Conservation (phyloP, 352 stramenopile genomes). For the Globisporangium nunn region DNA sequence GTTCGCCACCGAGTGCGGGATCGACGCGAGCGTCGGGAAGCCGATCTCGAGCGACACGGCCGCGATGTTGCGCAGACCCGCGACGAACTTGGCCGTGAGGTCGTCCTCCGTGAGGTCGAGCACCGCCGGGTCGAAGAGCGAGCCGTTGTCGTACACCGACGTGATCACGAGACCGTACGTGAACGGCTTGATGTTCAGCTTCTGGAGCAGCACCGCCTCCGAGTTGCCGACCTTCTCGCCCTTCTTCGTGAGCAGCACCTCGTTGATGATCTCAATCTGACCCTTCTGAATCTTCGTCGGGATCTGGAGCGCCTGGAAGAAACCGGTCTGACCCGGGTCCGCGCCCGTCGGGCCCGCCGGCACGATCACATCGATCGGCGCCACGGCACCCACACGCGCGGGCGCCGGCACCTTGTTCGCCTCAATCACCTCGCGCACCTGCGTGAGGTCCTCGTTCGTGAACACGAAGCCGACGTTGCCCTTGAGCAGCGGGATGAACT, state of each 20-base stretch:
- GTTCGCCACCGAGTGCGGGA: conserved; percentile 98
- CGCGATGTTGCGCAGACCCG: conserved; percentile 91
- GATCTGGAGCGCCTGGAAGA: conserved; percentile 99
- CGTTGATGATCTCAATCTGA: conserved; percentile 99
- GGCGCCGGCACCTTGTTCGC: conserved; percentile 93
- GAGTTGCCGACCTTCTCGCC: conserved; percentile 98
- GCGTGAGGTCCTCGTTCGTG: conserved; percentile 96
- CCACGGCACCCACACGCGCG: conserved; percentile 93
- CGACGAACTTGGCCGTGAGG: conserved; percentile 94
- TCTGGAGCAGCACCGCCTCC: conserved; percentile 97
- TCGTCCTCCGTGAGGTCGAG: conserved; percentile 98
- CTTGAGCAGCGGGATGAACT: conserved; percentile 83
- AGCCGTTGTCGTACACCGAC: conserved; percentile 98
- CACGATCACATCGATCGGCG: conserved; percentile 95
- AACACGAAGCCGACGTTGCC: conserved; percentile 99
- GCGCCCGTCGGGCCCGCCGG: conserved; percentile 96
- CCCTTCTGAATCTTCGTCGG: conserved; percentile 99
- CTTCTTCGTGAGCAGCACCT: conserved; percentile 93
- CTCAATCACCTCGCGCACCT: conserved; percentile 87
- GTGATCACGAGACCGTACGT: conserved; percentile 97
- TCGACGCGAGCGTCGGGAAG: conserved; percentile 95
- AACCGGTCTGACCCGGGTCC: conserved; percentile 99
- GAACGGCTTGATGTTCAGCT: conserved; percentile 99
- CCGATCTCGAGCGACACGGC: conserved; percentile 93
- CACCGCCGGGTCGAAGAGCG: conserved; percentile 97